phyloP scores from a whole-genome alignment of 75 land plant species.

The Picea sitchensis region DNA sequence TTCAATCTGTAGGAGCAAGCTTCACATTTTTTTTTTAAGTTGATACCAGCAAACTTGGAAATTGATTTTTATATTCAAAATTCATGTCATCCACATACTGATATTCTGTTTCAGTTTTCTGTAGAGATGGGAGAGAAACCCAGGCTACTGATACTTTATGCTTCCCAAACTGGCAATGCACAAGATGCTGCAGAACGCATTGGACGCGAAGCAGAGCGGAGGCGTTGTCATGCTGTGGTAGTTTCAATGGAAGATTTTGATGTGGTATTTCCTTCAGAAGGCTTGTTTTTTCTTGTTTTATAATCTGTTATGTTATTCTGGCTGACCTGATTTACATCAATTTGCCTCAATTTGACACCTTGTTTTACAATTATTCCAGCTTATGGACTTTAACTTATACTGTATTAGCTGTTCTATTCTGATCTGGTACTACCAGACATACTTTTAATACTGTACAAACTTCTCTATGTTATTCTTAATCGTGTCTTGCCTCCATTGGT shows the following conservation, averaged over 20 bases:
- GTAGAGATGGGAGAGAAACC: constrained; percentile 32
- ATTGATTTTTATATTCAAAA: neutral
- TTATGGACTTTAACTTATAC: neutral
- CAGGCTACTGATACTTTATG: constrained; percentile 71
- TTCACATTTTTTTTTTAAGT: neutral
- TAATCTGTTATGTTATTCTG: neutral
- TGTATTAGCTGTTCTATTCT: neutral
- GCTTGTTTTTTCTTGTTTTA: neutral
- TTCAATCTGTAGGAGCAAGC: neutral
- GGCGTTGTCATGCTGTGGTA: constrained; percentile 42
- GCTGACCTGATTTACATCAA: neutral
- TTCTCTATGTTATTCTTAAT: neutral
- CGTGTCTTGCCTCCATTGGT: neutral
- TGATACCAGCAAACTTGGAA: neutral
- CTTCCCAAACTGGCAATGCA: constrained; percentile 94
- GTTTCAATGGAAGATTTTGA: constrained; percentile 64
- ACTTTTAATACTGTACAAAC: neutral
- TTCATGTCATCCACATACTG: neutral
- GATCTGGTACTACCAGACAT: neutral
- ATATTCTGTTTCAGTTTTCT: neutral
- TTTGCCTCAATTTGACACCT: neutral
- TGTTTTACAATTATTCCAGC: neutral
- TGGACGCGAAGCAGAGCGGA: constrained; percentile 80
- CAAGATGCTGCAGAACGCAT: constrained; percentile 90
- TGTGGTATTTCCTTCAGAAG: constrained; percentile 39